A percentile compares a stretch with the other conserved stretches of the same genome.
phyloP scores from a whole-genome alignment of 257 asterid genomes.

The Capsicum rhomboideum region DNA sequence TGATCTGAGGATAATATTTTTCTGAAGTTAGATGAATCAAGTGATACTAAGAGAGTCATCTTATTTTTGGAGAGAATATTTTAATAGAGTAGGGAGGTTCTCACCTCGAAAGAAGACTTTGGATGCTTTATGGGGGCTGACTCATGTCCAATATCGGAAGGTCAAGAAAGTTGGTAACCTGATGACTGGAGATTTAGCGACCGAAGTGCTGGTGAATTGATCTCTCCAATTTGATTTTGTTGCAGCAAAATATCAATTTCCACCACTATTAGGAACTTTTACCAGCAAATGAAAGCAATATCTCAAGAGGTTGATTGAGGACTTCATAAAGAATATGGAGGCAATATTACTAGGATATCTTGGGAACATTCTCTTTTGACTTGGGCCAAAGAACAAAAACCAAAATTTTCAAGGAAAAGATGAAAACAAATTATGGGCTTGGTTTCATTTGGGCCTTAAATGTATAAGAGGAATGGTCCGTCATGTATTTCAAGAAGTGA shows the following conservation, averaged over 20 bases:
- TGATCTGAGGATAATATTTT: not conserved
- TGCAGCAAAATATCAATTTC: not conserved
- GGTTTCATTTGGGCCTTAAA: not conserved
- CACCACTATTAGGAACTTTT: not conserved
- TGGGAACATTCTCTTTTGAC: not conserved
- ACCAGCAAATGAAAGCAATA: not conserved
- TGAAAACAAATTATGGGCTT: not conserved
- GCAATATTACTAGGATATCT: conserved; percentile 39
- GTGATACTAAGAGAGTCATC: not conserved
- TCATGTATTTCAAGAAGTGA: not conserved
- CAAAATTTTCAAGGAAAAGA: not conserved
- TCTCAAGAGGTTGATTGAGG: not conserved
- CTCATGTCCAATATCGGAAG: not conserved
- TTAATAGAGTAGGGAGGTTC: not conserved
- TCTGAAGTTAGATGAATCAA: not conserved
- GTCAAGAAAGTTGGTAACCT: not conserved
- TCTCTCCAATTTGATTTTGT: not conserved
- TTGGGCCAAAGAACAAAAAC: not conserved
- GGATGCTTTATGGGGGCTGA: not conserved
- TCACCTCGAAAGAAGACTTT: not conserved
- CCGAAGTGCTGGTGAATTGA: not conserved
- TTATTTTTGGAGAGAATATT: not conserved
- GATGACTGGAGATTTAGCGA: not conserved
- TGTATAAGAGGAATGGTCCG: not conserved
- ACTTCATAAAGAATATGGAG: conserved; percentile 8